Evolutionary conservation across 306 rosid species (phyloP), one percentile per base, ranked within the genome.

Genomic region (Rosa lucieae): DNA sequence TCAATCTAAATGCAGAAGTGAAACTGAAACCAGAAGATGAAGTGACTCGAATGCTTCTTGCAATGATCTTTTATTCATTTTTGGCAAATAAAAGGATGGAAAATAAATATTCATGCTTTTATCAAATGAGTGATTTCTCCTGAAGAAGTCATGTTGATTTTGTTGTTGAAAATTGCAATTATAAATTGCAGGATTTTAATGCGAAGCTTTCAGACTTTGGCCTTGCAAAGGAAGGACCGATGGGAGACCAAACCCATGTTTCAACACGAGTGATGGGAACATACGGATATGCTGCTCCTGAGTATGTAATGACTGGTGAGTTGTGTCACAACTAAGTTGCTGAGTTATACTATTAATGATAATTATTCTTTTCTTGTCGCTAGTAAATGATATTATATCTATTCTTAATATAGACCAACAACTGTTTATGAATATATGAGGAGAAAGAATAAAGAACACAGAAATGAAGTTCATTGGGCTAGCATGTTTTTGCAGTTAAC

Each of bases 201-300:
- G 98, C 98, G 17, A 93, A 93, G 79, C 93, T 93, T 82, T 93
- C 98, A 49, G 98, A 93, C 82, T 93, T 93, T 59, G 98, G 98
- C 76, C 98, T 93, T 78, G 98, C 98, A 53, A 93, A 93, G 92
- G 98, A 93, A 85, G 98, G 98, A 48, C 98, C 98, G 2, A 90
- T 93, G 92, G 98, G 98, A 44, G 98, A 93, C 81, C 98, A 93
- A 84, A 93, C 98, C 83, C 98, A 93, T 84, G 98, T 93, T 81
- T 93, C 98, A 78, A 93, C 98, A 58, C 84, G 98, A 75, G 98
- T 93, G 84, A 93, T 93, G 98, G 98, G 98, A 63, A 93, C 98
- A 18, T 91, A 93, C 46, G 98, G 98, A 80, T 93, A 93, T 84
- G 97, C 97, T 79, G 98, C 98, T 46, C 98, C 98, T 0, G 98